Percentiles rank a stretch among this genome's conserved stretches.
phyloP scores from a whole-genome alignment of 2,329 filamentous ascomycete species.

The Colletotrichum gloeosporioides region DNA sequence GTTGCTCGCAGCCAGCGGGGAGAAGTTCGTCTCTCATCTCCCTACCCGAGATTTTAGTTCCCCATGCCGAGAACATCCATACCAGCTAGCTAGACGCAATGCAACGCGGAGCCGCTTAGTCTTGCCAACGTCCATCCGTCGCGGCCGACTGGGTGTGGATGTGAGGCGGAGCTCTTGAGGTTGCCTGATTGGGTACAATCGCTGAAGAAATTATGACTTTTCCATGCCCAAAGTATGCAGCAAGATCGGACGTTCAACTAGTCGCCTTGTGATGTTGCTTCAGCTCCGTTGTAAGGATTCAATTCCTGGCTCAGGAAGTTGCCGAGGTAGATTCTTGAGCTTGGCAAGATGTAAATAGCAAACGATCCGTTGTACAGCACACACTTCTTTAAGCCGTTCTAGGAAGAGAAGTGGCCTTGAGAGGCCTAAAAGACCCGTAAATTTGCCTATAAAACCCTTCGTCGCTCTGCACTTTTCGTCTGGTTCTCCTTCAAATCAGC shows the following conservation, averaged over 20 bases:
- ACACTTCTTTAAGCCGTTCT: neutral
- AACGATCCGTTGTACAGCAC: neutral
- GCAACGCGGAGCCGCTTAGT: neutral
- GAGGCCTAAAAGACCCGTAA: neutral
- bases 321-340: neutral
- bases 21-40: neutral
- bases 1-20: neutral
- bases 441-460: neutral
- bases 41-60: neutral
- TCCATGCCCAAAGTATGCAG: neutral
- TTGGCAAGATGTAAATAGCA: neutral
- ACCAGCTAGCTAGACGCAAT: neutral
- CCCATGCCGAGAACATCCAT: neutral
- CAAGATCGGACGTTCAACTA: neutral
- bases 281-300: neutral
- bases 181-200: neutral
- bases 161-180: neutral
- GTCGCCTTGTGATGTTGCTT: neutral
- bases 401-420: neutral
- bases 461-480: neutral
- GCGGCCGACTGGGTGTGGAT: neutral
- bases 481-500: neutral
- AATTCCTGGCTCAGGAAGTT: neutral
- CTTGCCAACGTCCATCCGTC: neutral
- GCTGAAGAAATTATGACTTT: neutral